Evolutionary conservation across 768 basidiomycete species (phyloP).

Genomic region (Pleurotus platypus): DNA sequence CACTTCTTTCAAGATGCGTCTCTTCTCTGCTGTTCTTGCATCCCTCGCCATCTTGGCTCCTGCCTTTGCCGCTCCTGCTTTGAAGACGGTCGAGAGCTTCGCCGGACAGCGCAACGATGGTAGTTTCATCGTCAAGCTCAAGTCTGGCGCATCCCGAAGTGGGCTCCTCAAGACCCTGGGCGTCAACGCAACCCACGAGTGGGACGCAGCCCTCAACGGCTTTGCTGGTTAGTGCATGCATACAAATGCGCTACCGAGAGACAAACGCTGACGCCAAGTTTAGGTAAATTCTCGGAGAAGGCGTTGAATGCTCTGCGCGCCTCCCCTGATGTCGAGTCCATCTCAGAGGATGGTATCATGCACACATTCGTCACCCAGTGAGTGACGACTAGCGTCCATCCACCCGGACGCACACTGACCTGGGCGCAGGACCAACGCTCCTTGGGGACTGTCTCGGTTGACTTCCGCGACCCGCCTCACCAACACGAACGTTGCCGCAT

Average conservation of each 20-base stretch:
- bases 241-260: not conserved
- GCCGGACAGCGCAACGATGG: conserved; percentile 6
- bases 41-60: conserved; percentile 3
- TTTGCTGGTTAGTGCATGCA: conserved; percentile 17
- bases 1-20: not conserved
- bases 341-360: conserved; percentile 27
- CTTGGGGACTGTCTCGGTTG: conserved; percentile 29
- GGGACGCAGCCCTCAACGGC: conserved; percentile 17
- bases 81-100: conserved; percentile 11
- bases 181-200: conserved; percentile 11
- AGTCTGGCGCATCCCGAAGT: conserved; percentile 12
- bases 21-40: conserved; percentile 2
- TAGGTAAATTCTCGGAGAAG: conserved; percentile 17
- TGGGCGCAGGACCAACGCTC: conserved; percentile 22
- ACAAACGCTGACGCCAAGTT: not conserved
- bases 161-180: conserved; percentile 6
- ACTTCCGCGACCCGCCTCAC: conserved; percentile 16
- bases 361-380: conserved; percentile 11
- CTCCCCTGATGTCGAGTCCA: conserved; percentile 20
- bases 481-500: conserved; percentile 9
- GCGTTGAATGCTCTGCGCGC: conserved; percentile 22
- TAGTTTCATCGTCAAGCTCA: conserved; percentile 20
- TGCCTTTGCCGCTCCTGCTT: not conserved
- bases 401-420: not conserved
- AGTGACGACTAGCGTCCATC: not conserved